Evolutionary conservation across 2,329 filamentous ascomycete genomes (phyloP), one percentile per base, ranked within the genome.

Genomic region (Penicillium sp.): DNA sequence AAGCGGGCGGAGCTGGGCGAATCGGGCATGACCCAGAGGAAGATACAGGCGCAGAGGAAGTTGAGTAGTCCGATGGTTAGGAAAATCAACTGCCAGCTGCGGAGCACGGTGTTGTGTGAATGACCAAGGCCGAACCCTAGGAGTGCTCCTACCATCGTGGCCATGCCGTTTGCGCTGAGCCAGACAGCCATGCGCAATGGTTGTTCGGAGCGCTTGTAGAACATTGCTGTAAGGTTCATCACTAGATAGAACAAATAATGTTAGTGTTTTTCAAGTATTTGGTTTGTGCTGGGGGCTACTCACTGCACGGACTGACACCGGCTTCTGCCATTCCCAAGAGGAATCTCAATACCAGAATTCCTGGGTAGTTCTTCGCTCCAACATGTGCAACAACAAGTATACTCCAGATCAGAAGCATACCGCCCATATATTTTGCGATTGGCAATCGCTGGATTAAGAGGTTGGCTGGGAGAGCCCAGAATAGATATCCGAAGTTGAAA

Each of bases 261-360:
- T 46, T 23, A 33, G 47, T 65, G 40, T 21, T 15, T 23, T 38
- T 17, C 8, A 6, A 25, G 3, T n/a, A 3, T 43, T 9, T 21
- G 3, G 13, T 6, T 23, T 23, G 19, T 19, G 9, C 1, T 23
- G 7, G 4, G 13, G 40, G 6, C 1, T 13, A 54, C 67, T 61
- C 59, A 71, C 69, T 70, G 53, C 68, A 70, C 29, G 70, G 69
- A 29, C 68, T 71, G 6, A 73, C 66, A n/a, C 72, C 67, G n/a
- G 70, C 73, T 61, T 75, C 74, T 10, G 71, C 69, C 49, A 81
- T 71, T 25, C 79, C 79, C 67, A 81, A 73, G 2, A 80, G 70
- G 45, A 82, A 77, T 23, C 80, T 75, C 50, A 81, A 70, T 0
- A 78, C 74, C 2, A 82, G 66, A 6, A 82, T 72, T 10, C 76